These are phyloP conservation scores for Dalechampia spathulata DNA, from an alignment of 441 rosid genomes.

Conservation along the genomic window DNA sequence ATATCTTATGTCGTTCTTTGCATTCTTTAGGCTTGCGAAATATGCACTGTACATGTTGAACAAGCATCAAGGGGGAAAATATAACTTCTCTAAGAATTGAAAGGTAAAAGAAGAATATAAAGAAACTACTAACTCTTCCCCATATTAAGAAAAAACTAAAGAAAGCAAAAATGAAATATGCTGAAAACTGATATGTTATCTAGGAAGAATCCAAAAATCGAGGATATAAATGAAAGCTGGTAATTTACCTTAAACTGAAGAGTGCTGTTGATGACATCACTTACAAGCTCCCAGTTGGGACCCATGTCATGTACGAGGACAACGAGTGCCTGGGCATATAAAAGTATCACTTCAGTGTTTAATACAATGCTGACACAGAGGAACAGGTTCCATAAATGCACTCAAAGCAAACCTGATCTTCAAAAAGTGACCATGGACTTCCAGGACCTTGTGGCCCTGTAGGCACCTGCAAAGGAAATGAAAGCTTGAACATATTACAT, in stretches of 20 bases:
- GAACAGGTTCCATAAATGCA: slow-evolving; percentile 5
- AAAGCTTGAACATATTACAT: slow-evolving; percentile 19
- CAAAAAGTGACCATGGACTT: slow-evolving; percentile 91
- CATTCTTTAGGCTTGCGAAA: slow-evolving; percentile 91
- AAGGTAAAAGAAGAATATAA: no score
- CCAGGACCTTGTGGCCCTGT: slow-evolving; percentile 74
- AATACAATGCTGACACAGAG: slow-evolving; percentile 8
- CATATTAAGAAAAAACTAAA: no score
- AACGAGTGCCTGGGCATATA: slow-evolving; percentile 78
- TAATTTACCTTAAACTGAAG: slow-evolving; percentile 79
- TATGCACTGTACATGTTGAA: slow-evolving; percentile 57
- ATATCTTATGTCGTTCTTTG: slow-evolving; percentile 93
- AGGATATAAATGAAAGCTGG: no score
- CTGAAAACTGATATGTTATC: no score
- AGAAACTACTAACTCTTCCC: no score
- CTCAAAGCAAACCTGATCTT: slow-evolving; percentile 74
- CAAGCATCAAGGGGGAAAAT: no score
- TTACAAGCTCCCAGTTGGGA: slow-evolving; percentile 99
- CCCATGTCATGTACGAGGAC: slow-evolving; percentile 99
- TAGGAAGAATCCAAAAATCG: no score
- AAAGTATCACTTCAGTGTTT: slow-evolving; percentile 13
- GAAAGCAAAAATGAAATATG: no score
- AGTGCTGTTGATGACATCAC: slow-evolving; percentile 92
- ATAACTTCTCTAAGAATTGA: no score
- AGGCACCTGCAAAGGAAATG: slow-evolving; percentile 51